Percentiles rank a stretch among this genome's conserved stretches.
Evolutionary conservation across 176 grass and related monocot species (phyloP).

Genomic region (Puya raimondii): DNA sequence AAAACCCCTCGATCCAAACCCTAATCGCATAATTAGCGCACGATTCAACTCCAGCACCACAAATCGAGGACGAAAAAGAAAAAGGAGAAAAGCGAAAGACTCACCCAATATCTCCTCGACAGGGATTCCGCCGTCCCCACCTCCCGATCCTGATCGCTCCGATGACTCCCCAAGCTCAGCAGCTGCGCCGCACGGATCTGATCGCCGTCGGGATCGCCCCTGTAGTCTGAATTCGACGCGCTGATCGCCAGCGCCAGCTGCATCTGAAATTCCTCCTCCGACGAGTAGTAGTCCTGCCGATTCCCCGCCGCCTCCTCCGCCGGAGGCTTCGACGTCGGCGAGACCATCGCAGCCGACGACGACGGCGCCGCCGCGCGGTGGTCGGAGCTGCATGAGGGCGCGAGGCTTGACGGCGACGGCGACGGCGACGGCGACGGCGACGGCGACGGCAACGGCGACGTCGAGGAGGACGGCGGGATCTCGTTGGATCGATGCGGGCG

Average conservation of each 20-base stretch:
- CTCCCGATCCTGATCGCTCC: slow-evolving; percentile 47
- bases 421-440: slow-evolving; percentile 29
- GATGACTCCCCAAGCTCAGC: slow-evolving; percentile 71
- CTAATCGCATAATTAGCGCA: neutral
- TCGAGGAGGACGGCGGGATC: slow-evolving; percentile 14
- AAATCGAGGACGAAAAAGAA: neutral
- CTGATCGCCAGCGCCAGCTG: slow-evolving; percentile 92
- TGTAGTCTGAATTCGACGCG: slow-evolving; percentile 72
- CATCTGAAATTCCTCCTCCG: slow-evolving; percentile 98
- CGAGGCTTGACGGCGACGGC: slow-evolving; percentile 16
- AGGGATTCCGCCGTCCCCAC: slow-evolving; percentile 65
- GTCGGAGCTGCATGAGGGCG: slow-evolving; percentile 14
- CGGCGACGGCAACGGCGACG: neutral
- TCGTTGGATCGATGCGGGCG: slow-evolving; percentile 86
- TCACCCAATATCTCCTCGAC: slow-evolving; percentile 90
- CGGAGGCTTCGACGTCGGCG: slow-evolving; percentile 24
- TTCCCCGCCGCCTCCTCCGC: slow-evolving; percentile 11
- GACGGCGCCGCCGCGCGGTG: slow-evolving; percentile 19
- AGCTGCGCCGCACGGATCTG: slow-evolving; percentile 94
- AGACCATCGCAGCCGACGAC: slow-evolving; percentile 11
- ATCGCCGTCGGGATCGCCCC: slow-evolving; percentile 70
- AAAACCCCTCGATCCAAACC: neutral
- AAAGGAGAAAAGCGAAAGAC: neutral
- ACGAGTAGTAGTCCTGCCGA: slow-evolving; percentile 65
- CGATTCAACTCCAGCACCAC: neutral